Percentiles rank a stretch among this genome's conserved stretches.
phyloP scores from a whole-genome alignment of 2,329 filamentous ascomycete genomes.

The Chaetomium globosum region DNA sequence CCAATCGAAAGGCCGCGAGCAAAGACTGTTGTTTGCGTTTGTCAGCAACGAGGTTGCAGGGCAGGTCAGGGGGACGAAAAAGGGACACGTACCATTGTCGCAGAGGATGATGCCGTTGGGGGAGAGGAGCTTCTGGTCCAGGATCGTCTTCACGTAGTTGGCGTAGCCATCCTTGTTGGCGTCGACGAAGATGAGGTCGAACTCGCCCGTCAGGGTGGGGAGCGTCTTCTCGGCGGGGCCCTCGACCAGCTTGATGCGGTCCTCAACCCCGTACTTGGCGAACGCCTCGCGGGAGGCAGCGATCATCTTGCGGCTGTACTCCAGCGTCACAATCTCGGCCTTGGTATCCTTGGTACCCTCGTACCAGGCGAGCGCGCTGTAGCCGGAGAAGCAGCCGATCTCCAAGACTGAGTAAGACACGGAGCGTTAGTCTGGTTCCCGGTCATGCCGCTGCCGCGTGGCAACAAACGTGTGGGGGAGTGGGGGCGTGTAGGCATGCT shows the following conservation, averaged over 20 bases:
- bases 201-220: not conserved
- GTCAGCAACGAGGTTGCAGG: not conserved
- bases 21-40: not conserved
- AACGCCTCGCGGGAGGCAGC: constrained; percentile 1
- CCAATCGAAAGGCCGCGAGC: not conserved
- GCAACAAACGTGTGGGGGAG: not conserved
- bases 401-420: not conserved
- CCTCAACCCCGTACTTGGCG: not conserved
- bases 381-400: constrained; percentile 6
- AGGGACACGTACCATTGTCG: not conserved
- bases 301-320: constrained; percentile 5
- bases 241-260: constrained; percentile 4
- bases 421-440: not conserved
- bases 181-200: constrained; percentile 13
- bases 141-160: not conserved
- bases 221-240: constrained; percentile 6
- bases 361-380: constrained; percentile 10
- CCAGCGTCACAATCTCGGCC: constrained; percentile 5
- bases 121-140: constrained; percentile 6
- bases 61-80: no score
- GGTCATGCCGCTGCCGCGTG: not conserved
- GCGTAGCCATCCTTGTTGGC: constrained; percentile 10
- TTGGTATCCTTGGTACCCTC: constrained; percentile 1
- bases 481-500: not conserved
- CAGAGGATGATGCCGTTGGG: constrained; percentile 1